Evolutionary conservation across 2,329 filamentous ascomycete genomes (phyloP), one percentile per base, ranked within the genome.

Genomic region (Sphaerulina vaccinii): DNA sequence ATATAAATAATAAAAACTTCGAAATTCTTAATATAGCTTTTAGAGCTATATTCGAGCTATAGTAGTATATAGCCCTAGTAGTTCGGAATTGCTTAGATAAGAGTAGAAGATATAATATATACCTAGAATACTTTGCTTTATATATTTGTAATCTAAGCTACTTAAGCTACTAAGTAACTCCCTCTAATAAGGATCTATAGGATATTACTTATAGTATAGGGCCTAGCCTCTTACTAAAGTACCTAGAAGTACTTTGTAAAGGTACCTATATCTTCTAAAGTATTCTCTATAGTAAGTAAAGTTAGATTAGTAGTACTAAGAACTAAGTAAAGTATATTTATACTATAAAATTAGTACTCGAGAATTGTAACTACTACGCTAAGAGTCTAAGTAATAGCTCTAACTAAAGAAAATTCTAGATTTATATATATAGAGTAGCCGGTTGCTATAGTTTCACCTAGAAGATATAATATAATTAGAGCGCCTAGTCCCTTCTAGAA

Each of bases 291-390:
- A 0, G 74, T 82, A 46, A 83, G 68, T 39, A 77, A 74, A 6
- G 6, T 7, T 6, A 37, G 35, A 18, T 37, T 18, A 9, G 9
- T 6, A 6, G 9, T 37, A 7, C 8, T 37, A 6, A 11, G 15
- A 16, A 9, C 10, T 16, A 15, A 9, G 15, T 6, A 18, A 9
- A 15, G 57, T 77, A 75, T 75, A 5, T 78, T 81, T 16, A 72
- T 70, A 5, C 80, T 80, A 74, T 75, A 83, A 65, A 79, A 82
- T 11, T 79, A 75, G 61, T 83, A 80, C 65, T 83, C 80, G 29
- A 82, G 60, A 49, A 82, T 62, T 22, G 83, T 62, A 2, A 76
- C 73, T 6, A 80, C 80, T 36, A 73, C 80, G 22, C 75, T 72
- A 24, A 82, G 70, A 41, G 74, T 73, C 62, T 80, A 68, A 1